Conservation (phyloP, 768 basidiomycete species). For the Suillus tomentosus region DNA sequence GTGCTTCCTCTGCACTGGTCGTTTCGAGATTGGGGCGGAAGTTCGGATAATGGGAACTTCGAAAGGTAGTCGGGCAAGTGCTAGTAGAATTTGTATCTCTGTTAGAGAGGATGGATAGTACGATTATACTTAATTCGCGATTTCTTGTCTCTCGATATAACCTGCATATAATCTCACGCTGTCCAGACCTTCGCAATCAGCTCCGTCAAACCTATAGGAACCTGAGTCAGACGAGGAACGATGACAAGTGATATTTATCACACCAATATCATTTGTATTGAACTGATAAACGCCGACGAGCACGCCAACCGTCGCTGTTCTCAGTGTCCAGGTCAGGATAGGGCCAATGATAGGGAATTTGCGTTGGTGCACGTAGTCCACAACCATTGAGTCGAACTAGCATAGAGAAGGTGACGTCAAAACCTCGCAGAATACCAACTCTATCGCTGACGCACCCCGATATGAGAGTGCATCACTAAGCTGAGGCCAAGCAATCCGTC, state of each 20-base stretch:
- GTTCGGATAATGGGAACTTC: slow-evolving; percentile 29
- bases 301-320: slow-evolving; percentile 75
- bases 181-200: slow-evolving; percentile 81
- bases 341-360: slow-evolving; percentile 88
- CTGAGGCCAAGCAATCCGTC: slow-evolving; percentile 89
- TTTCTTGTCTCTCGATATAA: slow-evolving; percentile 1
- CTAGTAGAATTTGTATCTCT: slow-evolving; percentile 20
- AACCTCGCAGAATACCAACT: background rate
- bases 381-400: slow-evolving; percentile 74
- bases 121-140: slow-evolving; percentile 14
- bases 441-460: slow-evolving; percentile 66
- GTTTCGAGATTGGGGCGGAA: slow-evolving; percentile 52
- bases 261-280: slow-evolving; percentile 98
- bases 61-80: slow-evolving; percentile 24
- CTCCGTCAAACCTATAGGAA: slow-evolving; percentile 73
- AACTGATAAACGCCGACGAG: slow-evolving; percentile 95
- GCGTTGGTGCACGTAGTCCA: slow-evolving; percentile 91
- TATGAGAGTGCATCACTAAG: slow-evolving; percentile 93
- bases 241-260: slow-evolving; percentile 31
- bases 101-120: slow-evolving; percentile 15
- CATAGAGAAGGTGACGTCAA: slow-evolving; percentile 2
- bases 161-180: slow-evolving; percentile 46
- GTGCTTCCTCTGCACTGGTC: slow-evolving; percentile 73
- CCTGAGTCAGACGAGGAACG: background rate
- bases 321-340: slow-evolving; percentile 71